Base-by-base conservation (phyloP, 768 basidiomycete genomes). In the Brasilioporus rufonigricans region DNA sequence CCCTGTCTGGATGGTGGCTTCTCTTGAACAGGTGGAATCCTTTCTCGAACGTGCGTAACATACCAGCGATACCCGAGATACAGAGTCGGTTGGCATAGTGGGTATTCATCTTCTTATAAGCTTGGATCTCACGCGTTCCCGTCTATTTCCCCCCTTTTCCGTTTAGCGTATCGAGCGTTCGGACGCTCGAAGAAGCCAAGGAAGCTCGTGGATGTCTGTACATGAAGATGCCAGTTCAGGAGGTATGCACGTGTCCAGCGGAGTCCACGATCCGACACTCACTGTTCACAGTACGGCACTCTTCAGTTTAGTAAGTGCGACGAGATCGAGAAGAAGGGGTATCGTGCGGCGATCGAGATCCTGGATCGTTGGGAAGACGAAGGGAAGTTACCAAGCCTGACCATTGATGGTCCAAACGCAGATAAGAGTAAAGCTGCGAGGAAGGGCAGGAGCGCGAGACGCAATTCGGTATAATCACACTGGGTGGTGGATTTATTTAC, bases 1-100 rank as follows among this genome's bases (percentile, higher is more conserved):
- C 91, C 1, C 80, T 99, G 3, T 97, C 94, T 4, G 97, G 97
- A 27, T 97, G 91, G 87, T 98, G 93, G 91, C 80, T 98, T 18
- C 75, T 98, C 48, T 67, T 98, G 56, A 98, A 97, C 69, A 78
- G 93, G 48, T 98, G 85, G 87, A 95, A 94, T 65, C 93, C 93
- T 0, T 94, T 94, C 67, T 89, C 90, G 7, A 83, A 79, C 65
- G 83, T 85, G 32, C 77, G 82, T 52, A 83, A 80, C 52, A 81
- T 96, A 18, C 94, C 94, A 32, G 86, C 88, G 14, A 93, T 96
- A 62, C 89, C 94, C 13, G 93, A 96, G 69, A 93, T 97, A 52
- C 94, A 96, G 72, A 87, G 88, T 69, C 85, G 97, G 14, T 79
- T 99, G 44, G 92, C 96, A 49, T 99, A 98, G 95, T 97, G 64